phyloP scores from a whole-genome alignment of 2,329 filamentous ascomycete species.

The Pseudogymnoascus pannorum region DNA sequence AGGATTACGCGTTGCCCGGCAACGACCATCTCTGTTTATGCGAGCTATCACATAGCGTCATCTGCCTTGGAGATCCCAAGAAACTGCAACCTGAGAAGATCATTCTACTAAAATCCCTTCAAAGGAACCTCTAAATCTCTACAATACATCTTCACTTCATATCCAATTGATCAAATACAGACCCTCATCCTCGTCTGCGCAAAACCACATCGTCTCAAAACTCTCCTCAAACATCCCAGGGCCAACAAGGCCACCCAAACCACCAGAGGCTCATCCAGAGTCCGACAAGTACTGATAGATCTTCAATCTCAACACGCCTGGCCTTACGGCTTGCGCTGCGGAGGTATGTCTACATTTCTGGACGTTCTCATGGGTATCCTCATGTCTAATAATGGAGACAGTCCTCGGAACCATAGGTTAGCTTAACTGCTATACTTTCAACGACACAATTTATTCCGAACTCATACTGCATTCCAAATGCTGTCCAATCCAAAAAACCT shows the following conservation, averaged over 20 bases:
- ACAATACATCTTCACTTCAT: background rate
- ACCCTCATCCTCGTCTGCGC: background rate
- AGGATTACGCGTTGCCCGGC: conserved; percentile 1
- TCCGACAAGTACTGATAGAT: conserved; percentile 43
- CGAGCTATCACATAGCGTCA: conserved; percentile 7
- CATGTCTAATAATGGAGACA: conserved; percentile 22
- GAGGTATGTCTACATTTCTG: conserved; percentile 58
- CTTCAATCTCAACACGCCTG: conserved; percentile 49
- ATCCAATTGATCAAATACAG: background rate
- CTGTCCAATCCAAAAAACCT: conserved; percentile 69
- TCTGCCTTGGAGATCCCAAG: conserved; percentile 5
- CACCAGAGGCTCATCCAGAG: conserved; percentile 28
- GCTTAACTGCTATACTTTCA: conserved; percentile 41
- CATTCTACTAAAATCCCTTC: background rate
- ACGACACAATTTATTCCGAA: conserved; percentile 51
- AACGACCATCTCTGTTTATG: conserved; percentile 10
- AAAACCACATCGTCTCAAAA: background rate
- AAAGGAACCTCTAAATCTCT: background rate
- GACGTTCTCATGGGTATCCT: background rate
- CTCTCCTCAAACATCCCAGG: background rate
- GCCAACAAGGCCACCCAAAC: conserved; percentile 9
- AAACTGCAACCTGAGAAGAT: conserved; percentile 6
- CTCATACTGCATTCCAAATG: conserved; percentile 66
- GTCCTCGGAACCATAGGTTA: conserved; percentile 45
- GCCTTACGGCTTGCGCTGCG: conserved; percentile 78